Evolutionary conservation across 768 basidiomycete species (phyloP).

Genomic region (Dentipellis fragilis): DNA sequence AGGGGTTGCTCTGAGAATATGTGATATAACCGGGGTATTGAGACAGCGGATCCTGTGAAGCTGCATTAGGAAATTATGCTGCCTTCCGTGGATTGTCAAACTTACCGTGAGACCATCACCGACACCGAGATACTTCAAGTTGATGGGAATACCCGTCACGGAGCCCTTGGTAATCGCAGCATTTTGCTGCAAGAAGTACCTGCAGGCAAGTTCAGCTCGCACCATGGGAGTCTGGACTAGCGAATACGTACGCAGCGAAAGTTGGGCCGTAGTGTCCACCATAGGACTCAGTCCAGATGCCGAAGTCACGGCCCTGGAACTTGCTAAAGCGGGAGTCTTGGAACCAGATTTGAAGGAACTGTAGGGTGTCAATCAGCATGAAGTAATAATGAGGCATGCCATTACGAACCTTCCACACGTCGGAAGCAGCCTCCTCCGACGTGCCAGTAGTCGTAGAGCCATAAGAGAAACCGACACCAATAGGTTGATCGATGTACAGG

Average conservation of each 20-base stretch:
- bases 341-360: conserved; percentile 54
- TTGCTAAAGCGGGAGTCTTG: conserved; percentile 42
- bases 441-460: conserved; percentile 39
- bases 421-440: conserved; percentile 42
- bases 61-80: background rate
- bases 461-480: conserved; percentile 55
- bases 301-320: conserved; percentile 34
- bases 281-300: conserved; percentile 57
- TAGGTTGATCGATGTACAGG: conserved; percentile 55
- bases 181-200: conserved; percentile 50
- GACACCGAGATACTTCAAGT: conserved; percentile 53
- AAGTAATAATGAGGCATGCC: background rate
- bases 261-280: conserved; percentile 31
- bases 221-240: background rate
- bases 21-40: conserved; percentile 52
- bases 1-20: conserved; percentile 44
- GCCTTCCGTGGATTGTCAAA: background rate
- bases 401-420: conserved; percentile 34
- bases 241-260: conserved; percentile 23
- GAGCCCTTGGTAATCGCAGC: conserved; percentile 39
- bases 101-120: conserved; percentile 53
- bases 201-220: conserved; percentile 1
- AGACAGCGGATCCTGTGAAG: conserved; percentile 24
- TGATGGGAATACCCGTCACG: conserved; percentile 36
- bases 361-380: background rate